A percentile compares a stretch with the other conserved stretches of the same genome.
phyloP scores from a whole-genome alignment of 768 basidiomycete species.

The Panellus pusillus region DNA sequence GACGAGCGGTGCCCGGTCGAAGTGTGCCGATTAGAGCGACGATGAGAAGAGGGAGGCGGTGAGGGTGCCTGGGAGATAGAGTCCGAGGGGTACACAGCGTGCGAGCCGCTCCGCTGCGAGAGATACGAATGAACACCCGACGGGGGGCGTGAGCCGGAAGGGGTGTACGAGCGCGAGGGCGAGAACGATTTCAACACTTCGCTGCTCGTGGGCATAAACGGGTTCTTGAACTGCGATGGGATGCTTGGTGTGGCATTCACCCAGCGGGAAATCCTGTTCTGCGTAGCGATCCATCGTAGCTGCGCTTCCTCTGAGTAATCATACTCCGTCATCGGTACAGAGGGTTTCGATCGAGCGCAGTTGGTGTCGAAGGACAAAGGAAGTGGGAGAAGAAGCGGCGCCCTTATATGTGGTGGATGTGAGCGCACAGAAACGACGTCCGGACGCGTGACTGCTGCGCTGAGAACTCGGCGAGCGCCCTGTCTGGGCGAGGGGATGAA shows the following conservation, averaged over 20 bases:
- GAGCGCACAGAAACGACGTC: no score
- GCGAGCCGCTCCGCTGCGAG: background rate
- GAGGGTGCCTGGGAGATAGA: conserved; percentile 5
- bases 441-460: no score
- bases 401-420: no score
- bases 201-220: conserved; percentile 1
- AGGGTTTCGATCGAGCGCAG: no score
- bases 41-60: background rate
- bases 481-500: no score
- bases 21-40: background rate
- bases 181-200: background rate
- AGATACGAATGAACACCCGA: background rate
- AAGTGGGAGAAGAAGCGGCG: no score
- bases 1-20: background rate
- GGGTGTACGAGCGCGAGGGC: background rate
- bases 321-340: conserved; percentile 2
- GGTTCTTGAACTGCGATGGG: background rate
- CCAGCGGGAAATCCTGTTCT: conserved; percentile 4
- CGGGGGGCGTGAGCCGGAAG: background rate
- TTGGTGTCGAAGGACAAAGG: no score
- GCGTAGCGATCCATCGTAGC: conserved; percentile 3
- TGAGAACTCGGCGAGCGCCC: no score
- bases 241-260: background rate
- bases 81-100: background rate
- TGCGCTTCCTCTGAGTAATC: conserved; percentile 8